Base-by-base conservation (phyloP, 2,329 filamentous ascomycete genomes). In the Chalaropsis ovoidea region DNA sequence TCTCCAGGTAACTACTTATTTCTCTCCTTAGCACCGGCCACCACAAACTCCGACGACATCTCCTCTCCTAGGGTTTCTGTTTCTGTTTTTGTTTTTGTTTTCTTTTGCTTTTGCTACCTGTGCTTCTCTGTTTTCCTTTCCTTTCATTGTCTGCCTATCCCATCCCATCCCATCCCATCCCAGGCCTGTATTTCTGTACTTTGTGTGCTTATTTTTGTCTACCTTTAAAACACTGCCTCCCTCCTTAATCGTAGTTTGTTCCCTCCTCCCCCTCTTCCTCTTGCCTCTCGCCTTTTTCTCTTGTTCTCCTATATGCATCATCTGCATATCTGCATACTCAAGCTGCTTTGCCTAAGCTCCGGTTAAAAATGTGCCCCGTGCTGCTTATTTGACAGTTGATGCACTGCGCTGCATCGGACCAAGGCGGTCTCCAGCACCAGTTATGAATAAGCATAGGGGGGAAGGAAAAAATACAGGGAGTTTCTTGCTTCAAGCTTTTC, bases 381-480 rank as follows among this genome's bases (percentile, higher is more conserved):
- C 54, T 58, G 54, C 17, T 58, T n/a, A 39, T 17, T 58, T 58
- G 54, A 58, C 54, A 58, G 27, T 35, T 58, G 54, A 58, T 35
- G 27, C 54, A 58, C 24, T n/a, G 54, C 27, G n/a, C 54, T 58
- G 54, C n/a, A 58, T 58, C n/a, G 27, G 54, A 35, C 17, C 27
- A 31, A 39, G 54, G 54, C 27, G 24, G 31, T 52, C 22, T 52
- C 19, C 15, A 52, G 11, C 10, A 24, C n/a, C n/a, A 7, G 8
- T 10, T 10, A 39, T 39, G 35, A 39, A 39, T 10, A 39, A 39
- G 31, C 31, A 35, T 35, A 35, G 3, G 31, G 31, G 35, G 35
- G 3, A 31, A 31, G 3, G 31, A 31, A 39, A 39, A 39, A 39
- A 39, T 1, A 6, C 35, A 24, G 7, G 19, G 19, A 13, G 19